Conservation (phyloP, 1,284 basidiomycete genomes). For the Marasmius sp. region DNA sequence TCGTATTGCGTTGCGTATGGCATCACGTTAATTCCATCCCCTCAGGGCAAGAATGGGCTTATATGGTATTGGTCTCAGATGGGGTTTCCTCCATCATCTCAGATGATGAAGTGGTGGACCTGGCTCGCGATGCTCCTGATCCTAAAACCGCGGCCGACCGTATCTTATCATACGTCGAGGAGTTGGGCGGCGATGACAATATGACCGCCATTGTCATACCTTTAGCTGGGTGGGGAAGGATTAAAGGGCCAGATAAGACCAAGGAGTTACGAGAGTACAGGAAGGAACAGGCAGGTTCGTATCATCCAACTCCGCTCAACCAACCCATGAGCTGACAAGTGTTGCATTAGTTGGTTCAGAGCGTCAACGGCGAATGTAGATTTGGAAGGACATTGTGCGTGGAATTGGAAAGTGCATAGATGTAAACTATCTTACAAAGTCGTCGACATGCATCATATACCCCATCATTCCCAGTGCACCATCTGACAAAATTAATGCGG, state of each 20-base stretch:
- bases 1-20: background rate
- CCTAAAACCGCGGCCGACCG: slow-evolving; percentile 81
- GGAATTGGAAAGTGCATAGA: too few relatives aligned
- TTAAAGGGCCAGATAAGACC: slow-evolving; percentile 79
- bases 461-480: too few relatives aligned
- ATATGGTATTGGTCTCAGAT: slow-evolving; percentile 83
- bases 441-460: too few relatives aligned
- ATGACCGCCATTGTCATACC: slow-evolving; percentile 92
- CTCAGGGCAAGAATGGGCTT: slow-evolving; percentile 75
- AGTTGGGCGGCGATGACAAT: slow-evolving; percentile 90
- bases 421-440: too few relatives aligned
- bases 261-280: slow-evolving; percentile 81
- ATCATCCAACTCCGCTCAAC: background rate
- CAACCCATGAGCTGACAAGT: slow-evolving; percentile 6
- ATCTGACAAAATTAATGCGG: too few relatives aligned
- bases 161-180: slow-evolving; percentile 88
- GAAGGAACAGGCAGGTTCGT: slow-evolving; percentile 64
- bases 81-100: slow-evolving; percentile 89
- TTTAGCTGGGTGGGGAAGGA: slow-evolving; percentile 87
- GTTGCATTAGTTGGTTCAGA: slow-evolving; percentile 57
- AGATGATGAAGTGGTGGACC: slow-evolving; percentile 93
- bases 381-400: background rate
- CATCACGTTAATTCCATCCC: background rate
- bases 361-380: slow-evolving; percentile 70
- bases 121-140: slow-evolving; percentile 71